Evolutionary conservation across 495 filamentous ascomycete genomes (phyloP).

Genomic region (Penicillium alfredii): DNA sequence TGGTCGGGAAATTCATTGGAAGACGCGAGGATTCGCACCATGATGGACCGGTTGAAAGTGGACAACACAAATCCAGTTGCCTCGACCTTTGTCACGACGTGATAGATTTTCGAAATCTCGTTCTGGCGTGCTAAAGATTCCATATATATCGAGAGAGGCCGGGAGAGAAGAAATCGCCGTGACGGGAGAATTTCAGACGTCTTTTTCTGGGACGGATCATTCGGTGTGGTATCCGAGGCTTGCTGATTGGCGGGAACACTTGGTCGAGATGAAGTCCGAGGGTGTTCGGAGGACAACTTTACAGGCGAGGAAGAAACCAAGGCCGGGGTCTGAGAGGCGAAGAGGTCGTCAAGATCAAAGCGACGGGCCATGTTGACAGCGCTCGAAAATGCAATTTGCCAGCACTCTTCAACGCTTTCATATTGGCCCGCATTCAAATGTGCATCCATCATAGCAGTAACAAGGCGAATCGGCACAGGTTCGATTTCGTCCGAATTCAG

Average conservation of each 20-base stretch:
- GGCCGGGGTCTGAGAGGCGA: conserved; percentile 5
- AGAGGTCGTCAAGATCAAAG: conserved; percentile 15
- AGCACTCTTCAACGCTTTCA: conserved; percentile 56
- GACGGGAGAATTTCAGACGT: conserved; percentile 37
- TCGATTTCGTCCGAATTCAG: conserved; percentile 18
- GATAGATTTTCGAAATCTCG: conserved; percentile 41
- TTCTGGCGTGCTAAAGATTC: conserved; percentile 43
- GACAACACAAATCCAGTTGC: conserved; percentile 61
- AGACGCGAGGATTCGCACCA: conserved; percentile 43
- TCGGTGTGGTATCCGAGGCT: background rate
- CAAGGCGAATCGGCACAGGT: conserved; percentile 47
- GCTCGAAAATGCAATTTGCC: conserved; percentile 53
- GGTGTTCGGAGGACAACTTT: background rate
- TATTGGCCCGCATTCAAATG: conserved; percentile 50
- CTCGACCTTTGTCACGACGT: conserved; percentile 46
- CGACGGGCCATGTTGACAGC: conserved; percentile 40
- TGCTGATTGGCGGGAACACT: background rate
- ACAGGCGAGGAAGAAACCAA: background rate
- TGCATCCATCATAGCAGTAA: conserved; percentile 60
- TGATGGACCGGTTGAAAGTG: conserved; percentile 46
- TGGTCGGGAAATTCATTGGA: conserved; percentile 31
- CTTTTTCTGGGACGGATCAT: background rate
- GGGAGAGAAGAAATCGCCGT: conserved; percentile 53
- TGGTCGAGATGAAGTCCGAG: background rate
- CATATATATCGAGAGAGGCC: conserved; percentile 56